Conservation (phyloP, 768 basidiomycete genomes). For the Mycena epipterygia region DNA sequence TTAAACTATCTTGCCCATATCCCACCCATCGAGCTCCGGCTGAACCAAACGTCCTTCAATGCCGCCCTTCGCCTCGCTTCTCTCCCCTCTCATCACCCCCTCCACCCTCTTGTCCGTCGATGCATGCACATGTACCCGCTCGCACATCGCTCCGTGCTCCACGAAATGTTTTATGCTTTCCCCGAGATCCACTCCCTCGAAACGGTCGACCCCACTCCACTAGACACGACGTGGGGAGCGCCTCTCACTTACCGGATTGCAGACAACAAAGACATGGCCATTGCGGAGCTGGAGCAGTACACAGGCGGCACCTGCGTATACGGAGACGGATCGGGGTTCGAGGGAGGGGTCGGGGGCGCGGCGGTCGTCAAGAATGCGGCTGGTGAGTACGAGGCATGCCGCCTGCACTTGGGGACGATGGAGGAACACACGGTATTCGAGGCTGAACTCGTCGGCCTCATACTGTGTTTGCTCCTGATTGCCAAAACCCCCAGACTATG, state of each 20-base stretch:
- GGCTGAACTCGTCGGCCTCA: slow-evolving; percentile 4
- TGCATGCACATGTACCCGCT: not conserved
- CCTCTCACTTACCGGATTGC: slow-evolving; percentile 6
- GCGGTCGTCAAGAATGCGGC: slow-evolving; percentile 1
- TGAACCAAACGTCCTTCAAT: slow-evolving; percentile 1
- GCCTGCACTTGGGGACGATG: not conserved
- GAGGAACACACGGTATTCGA: slow-evolving; percentile 7
- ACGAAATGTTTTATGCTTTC: slow-evolving; percentile 9
- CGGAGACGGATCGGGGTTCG: slow-evolving; percentile 4
- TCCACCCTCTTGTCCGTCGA: not conserved
- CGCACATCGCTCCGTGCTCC: not conserved
- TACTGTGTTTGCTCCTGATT: slow-evolving; percentile 4
- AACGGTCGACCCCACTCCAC: slow-evolving; percentile 14
- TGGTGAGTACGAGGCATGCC: not conserved
- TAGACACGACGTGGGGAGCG: slow-evolving; percentile 8
- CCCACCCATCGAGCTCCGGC: slow-evolving; percentile 27
- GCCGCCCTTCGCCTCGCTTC: not conserved
- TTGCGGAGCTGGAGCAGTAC: slow-evolving; percentile 1
- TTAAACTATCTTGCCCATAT: slow-evolving; percentile 33
- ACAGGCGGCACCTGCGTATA: not conserved
- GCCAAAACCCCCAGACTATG: not conserved
- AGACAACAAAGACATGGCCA: slow-evolving; percentile 11
- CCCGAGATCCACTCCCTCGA: not conserved
- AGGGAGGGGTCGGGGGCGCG: not conserved
- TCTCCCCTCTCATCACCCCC: slow-evolving; percentile 8